Conservation (phyloP, 441 rosid species). For the Macaranga tanarius region DNA sequence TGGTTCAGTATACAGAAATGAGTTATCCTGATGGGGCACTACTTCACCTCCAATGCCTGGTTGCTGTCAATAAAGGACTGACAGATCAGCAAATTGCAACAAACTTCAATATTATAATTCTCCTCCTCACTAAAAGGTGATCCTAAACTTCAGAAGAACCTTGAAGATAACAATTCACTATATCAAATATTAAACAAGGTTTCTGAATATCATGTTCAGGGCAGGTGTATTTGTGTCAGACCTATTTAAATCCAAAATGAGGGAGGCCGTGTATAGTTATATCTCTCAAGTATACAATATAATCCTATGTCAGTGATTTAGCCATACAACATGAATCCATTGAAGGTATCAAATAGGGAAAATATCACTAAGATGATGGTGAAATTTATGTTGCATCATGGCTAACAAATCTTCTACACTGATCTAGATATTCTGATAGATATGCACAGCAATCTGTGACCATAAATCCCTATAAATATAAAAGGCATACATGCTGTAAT, state of each 20-base stretch:
- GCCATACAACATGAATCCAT: background rate
- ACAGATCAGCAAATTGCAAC: conserved; percentile 12
- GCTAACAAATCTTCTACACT: background rate
- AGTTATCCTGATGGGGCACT: conserved; percentile 90
- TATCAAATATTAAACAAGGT: background rate
- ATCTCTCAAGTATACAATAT: background rate
- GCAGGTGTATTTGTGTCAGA: background rate
- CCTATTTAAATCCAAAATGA: background rate
- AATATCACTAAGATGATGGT: background rate
- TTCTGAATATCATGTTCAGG: background rate
- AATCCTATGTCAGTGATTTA: background rate
- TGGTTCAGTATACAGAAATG: conserved; percentile 88
- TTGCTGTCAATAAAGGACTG: conserved; percentile 52
- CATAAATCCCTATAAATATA: background rate
- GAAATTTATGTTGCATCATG: background rate
- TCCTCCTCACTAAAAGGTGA: background rate
- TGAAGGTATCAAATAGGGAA: background rate
- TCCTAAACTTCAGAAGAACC: background rate
- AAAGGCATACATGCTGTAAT: background rate
- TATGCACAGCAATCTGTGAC: background rate
- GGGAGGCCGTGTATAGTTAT: background rate
- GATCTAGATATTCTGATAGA: background rate
- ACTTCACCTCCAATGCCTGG: conserved; percentile 99
- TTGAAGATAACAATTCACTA: background rate
- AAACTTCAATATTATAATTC: background rate